Conservation (phyloP, 1,139 yeast genomes). For the Candida albicans region DNA sequence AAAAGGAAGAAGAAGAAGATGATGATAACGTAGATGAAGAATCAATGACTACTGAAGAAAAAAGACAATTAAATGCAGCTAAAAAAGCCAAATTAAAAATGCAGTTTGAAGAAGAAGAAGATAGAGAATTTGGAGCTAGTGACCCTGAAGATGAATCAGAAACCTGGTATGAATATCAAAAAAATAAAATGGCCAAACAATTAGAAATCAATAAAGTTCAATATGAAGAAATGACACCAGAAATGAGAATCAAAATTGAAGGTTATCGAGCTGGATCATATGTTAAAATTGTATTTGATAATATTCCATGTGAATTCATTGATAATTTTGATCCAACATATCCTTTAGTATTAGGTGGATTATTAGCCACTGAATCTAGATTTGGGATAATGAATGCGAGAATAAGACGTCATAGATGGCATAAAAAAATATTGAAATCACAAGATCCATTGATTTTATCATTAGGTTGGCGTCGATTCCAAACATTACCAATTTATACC, state of each 20-base stretch:
- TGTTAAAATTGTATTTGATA: slow-evolving; percentile 82
- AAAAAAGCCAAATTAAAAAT: slow-evolving; percentile 84
- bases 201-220: slow-evolving; percentile 88
- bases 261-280: slow-evolving; percentile 94
- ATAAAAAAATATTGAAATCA: slow-evolving; percentile 89
- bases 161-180: slow-evolving; percentile 97
- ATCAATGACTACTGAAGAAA: slow-evolving; percentile 59
- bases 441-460: slow-evolving; percentile 94
- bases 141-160: slow-evolving; percentile 80
- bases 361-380: slow-evolving; percentile 84
- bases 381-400: slow-evolving; percentile 93
- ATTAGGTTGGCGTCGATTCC: slow-evolving; percentile 98
- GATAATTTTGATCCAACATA: slow-evolving; percentile 81
- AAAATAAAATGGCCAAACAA: slow-evolving; percentile 95
- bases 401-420: slow-evolving; percentile 98
- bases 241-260: slow-evolving; percentile 76
- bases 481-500: slow-evolving; percentile 91
- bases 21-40: slow-evolving; percentile 38
- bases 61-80: slow-evolving; percentile 78
- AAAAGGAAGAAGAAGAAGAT: slow-evolving; percentile 34
- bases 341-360: slow-evolving; percentile 89
- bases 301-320: slow-evolving; percentile 86
- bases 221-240: slow-evolving; percentile 70
- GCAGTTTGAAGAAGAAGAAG: slow-evolving; percentile 92
- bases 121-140: slow-evolving; percentile 69